Evolutionary conservation across 495 filamentous ascomycete genomes (phyloP), one percentile per base, ranked within the genome.

Genomic region (Parmelia sp.): DNA sequence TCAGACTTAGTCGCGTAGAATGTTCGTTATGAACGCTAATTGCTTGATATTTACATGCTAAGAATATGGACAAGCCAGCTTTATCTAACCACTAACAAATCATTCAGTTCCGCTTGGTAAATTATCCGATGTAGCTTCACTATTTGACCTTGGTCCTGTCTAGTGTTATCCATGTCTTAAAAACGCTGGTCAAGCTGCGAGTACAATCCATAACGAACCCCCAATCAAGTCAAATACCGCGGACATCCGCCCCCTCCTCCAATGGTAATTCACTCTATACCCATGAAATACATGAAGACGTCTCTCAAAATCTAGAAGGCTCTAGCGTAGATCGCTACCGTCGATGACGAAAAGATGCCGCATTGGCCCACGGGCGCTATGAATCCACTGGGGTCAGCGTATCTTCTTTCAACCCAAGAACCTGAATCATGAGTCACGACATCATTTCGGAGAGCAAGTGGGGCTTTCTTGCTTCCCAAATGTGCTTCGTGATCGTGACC

Each of bases 261-360:
- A 21, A 25, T n/a, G n/a, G 45, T 0, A 3, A 15, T 29, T 14
- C 47, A 8, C 25, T 14, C 2, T 19, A 11, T 29, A 27, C 11
- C 11, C 17, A 3, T 53, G 17, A 31, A 17, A 19, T 31, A 53
- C 12, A 17, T 31, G 25, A 53, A 53, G 15, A 15, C 49, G 40
- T 35, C 23, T 59, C 17, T 36, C 27, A 23, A 51, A 33, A 36
- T 25, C 40, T 57, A 64, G 17, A 44, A 64, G 33, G 62, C 55
- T 56, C 62, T 64, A 1, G 62, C 62, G 27, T 36, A 64, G 12
- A 64, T 59, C 11, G 62, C 62, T 35, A 64, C 57, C n/a, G 62
- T 64, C 36, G 15, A 49, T 8, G 47, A 57, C 21, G 55, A 47
- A 55, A 37, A 19, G 36, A 64, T 33, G 15, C 62, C 62, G 47